Evolutionary conservation across 2,329 filamentous ascomycete genomes (phyloP), one percentile per base, ranked within the genome.

Genomic region (Tolypocladium ovalisporum): DNA sequence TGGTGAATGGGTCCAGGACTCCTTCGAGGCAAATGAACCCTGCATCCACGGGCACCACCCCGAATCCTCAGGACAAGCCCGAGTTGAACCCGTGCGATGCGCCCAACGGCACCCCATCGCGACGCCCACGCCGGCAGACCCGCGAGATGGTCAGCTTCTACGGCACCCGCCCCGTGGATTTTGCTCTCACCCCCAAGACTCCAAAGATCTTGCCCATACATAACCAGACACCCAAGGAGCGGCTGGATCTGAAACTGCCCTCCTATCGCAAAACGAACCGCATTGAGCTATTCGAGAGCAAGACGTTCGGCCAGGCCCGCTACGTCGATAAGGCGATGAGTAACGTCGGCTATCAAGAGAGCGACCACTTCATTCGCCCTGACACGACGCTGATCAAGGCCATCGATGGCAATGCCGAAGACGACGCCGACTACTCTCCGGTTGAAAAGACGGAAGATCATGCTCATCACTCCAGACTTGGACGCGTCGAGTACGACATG

Each of bases 401-500:
- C 27, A 78, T 75, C 32, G 84, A 87, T 63, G 73, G 74, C 34
- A 82, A 81, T 56, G 70, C 80, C 36, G 83, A 86, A 54, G 83
- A 86, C 53, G 84, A 86, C 42, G 63, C 71, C 3, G 83, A 85
- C 24, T 72, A 77, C 51, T 69, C 73, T 2, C 62, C 69, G 29
- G 59, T 61, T 6, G 58, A 60, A 10, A 65, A 63, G 5, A 56
- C 60, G 17, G 71, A 73, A 6, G 71, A 72, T 3, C 63, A 65
- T 15, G 56, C 60, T 52, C 64, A 67, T 32, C 67, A 68, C 54
- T 65, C 76, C 22, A 67, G 69, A 39, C 81, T 95, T 42, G 90
- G 90, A 15, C 86, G 90, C 57, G 94, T 99, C 24, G 94, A 99
- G 70, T 99, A 99, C 70, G 94, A 99, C 71, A 99, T 99, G 94